Conservation (phyloP, 176 grass and related monocot genomes). For the Leersia perrieri region DNA sequence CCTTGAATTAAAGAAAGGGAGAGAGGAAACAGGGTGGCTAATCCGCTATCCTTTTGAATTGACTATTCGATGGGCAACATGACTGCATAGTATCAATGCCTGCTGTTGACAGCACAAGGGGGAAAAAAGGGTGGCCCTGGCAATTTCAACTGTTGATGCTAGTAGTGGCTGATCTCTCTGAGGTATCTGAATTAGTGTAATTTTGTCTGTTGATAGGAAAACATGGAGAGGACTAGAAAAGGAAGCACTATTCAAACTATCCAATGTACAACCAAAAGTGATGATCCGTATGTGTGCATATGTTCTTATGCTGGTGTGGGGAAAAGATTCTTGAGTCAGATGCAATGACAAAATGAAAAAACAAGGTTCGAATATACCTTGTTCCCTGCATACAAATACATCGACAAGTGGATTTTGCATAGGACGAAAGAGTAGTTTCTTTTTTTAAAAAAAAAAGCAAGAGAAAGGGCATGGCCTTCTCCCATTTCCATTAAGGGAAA, state of each 20-base stretch:
- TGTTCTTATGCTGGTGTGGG: not conserved
- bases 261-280: not conserved
- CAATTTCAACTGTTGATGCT: not conserved
- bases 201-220: conserved; percentile 7
- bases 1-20: not conserved
- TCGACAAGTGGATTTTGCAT: not conserved
- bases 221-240: conserved; percentile 1
- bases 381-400: not conserved
- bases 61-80: not conserved
- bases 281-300: conserved; percentile 3
- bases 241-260: not conserved
- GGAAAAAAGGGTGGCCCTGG: not conserved
- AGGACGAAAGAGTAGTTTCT: not conserved
- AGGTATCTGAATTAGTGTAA: not conserved
- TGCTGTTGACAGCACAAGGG: not conserved
- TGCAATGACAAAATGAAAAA: not conserved
- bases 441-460: too few relatives aligned
- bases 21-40: not conserved
- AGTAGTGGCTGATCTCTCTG: not conserved
- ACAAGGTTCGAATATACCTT: conserved; percentile 4
- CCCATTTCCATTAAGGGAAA: too few relatives aligned
- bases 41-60: not conserved
- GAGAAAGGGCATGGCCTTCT: too few relatives aligned
- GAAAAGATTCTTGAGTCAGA: not conserved
- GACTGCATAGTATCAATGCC: not conserved